phyloP scores from a whole-genome alignment of 805 yeast species.

The Lachancea dasiensis region DNA sequence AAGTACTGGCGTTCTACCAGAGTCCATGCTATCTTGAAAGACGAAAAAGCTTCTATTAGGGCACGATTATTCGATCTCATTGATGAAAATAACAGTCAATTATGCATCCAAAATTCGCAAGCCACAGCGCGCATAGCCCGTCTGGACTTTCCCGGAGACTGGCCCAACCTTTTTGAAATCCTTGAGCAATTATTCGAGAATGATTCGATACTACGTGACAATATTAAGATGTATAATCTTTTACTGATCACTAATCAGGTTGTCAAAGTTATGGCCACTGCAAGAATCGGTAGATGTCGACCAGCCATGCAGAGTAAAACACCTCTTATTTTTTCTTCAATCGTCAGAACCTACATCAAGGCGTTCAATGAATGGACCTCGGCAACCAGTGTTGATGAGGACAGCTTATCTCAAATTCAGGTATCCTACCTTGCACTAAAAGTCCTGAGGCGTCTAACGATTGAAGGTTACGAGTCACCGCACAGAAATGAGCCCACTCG shows the following conservation, averaged over 20 bases:
- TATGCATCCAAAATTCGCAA: constrained; percentile 79
- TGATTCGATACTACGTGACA: constrained; percentile 39
- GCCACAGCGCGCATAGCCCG: constrained; percentile 74
- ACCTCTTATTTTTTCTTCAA: constrained; percentile 52
- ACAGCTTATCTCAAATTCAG: constrained; percentile 49
- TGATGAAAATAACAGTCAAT: constrained; percentile 65
- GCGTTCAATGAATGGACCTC: constrained; percentile 61
- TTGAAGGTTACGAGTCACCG: constrained; percentile 70
- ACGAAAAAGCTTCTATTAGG: constrained; percentile 65
- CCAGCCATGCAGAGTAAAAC: constrained; percentile 70
- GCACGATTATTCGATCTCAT: constrained; percentile 51
- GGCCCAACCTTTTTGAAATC: constrained; percentile 78
- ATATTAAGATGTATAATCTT: constrained; percentile 54
- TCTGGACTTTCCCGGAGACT: constrained; percentile 78
- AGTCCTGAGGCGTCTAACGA: constrained; percentile 62
- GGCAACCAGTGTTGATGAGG: constrained; percentile 26
- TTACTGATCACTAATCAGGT: constrained; percentile 69
- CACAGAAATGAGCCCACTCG: constrained; percentile 48
- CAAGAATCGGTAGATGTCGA: constrained; percentile 77
- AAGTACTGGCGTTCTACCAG: constrained; percentile 76
- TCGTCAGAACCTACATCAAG: constrained; percentile 52
- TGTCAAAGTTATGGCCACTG: constrained; percentile 65
- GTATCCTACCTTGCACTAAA: constrained; percentile 75
- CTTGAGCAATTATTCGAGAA: constrained; percentile 41
- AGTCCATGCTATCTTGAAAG: constrained; percentile 46